These are phyloP conservation scores for Podaxis pistillaris DNA, from an alignment of 768 basidiomycete genomes.

Conservation along the genomic window DNA sequence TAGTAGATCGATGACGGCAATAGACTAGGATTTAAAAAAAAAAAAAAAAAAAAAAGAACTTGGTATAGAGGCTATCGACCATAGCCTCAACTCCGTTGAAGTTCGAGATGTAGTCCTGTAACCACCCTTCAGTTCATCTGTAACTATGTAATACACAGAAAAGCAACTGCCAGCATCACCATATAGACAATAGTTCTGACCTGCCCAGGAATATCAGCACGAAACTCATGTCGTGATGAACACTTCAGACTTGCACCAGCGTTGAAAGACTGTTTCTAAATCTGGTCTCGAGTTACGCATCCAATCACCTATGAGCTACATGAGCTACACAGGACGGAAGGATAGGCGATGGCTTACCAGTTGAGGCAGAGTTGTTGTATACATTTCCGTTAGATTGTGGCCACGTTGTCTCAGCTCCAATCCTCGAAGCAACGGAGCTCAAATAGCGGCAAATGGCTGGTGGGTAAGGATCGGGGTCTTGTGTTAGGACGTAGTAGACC, in stretches of 20 bases:
- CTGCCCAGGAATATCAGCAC: slow-evolving; percentile 17
- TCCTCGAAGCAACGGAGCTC: slow-evolving; percentile 29
- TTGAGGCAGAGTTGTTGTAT: slow-evolving; percentile 44
- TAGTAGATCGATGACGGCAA: no score
- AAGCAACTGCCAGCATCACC: slow-evolving; percentile 49
- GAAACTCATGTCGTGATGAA: not conserved
- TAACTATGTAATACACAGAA: not conserved
- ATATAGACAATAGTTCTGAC: slow-evolving; percentile 48
- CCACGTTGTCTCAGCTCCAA: slow-evolving; percentile 46
- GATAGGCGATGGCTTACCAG: slow-evolving; percentile 28
- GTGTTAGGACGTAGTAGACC: slow-evolving; percentile 47
- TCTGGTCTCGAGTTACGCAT: slow-evolving; percentile 50
- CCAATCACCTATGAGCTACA: slow-evolving; percentile 45
- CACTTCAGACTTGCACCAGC: slow-evolving; percentile 36
- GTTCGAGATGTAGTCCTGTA: slow-evolving; percentile 52
- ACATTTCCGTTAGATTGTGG: slow-evolving; percentile 36
- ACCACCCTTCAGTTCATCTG: not conserved
- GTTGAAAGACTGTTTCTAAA: slow-evolving; percentile 55
- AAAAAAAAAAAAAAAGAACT: no score
- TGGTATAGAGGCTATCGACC: slow-evolving; percentile 49
- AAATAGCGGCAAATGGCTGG: slow-evolving; percentile 35
- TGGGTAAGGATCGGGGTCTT: slow-evolving; percentile 45
- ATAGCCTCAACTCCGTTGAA: slow-evolving; percentile 56
- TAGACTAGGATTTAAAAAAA: no score
- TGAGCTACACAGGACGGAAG: not conserved